Percentiles rank a stretch among this genome's conserved stretches.
Conservation (phyloP, 148 eudicot species). For the Chenopodium formosanum region DNA sequence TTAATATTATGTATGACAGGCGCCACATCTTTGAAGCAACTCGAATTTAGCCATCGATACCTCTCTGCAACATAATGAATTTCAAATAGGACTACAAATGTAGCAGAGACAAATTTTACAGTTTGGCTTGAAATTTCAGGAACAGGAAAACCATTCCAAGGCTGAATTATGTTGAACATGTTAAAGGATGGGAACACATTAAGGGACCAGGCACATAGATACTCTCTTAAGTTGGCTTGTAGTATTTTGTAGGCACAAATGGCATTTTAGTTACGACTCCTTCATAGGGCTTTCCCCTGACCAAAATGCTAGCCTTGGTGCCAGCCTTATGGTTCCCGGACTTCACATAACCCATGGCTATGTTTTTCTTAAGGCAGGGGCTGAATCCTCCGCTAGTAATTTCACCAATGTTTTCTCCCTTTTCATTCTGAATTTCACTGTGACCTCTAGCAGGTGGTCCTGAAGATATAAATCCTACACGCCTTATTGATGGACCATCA, state of each 20-base stretch:
- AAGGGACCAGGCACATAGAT: not conserved
- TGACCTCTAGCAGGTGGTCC: slow-evolving; percentile 97
- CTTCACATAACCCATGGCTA: slow-evolving; percentile 97
- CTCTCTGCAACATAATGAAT: not conserved
- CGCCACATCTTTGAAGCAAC: not conserved
- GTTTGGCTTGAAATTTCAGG: slow-evolving; percentile 18
- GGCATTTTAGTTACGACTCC: slow-evolving; percentile 93
- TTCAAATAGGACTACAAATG: slow-evolving; percentile 11
- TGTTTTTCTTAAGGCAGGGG: slow-evolving; percentile 95
- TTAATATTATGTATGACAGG: no score
- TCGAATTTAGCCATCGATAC: not conserved
- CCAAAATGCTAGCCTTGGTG: slow-evolving; percentile 66
- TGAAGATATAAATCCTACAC: slow-evolving; percentile 70
- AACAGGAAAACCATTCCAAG: slow-evolving; percentile 6
- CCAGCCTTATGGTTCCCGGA: slow-evolving; percentile 83
- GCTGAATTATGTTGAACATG: slow-evolving; percentile 16
- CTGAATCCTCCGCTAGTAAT: slow-evolving; percentile 97
- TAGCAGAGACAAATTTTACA: slow-evolving; percentile 19
- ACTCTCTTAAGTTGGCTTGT: slow-evolving; percentile 55
- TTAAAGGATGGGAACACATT: slow-evolving; percentile 18
- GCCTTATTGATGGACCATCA: slow-evolving; percentile 71
- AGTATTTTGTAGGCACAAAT: slow-evolving; percentile 89
- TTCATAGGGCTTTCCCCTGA: slow-evolving; percentile 80
- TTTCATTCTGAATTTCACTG: slow-evolving; percentile 84
- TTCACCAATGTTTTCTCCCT: slow-evolving; percentile 77